Base-by-base conservation (phyloP, 768 basidiomycete species). In the Termitomyces sp. region DNA sequence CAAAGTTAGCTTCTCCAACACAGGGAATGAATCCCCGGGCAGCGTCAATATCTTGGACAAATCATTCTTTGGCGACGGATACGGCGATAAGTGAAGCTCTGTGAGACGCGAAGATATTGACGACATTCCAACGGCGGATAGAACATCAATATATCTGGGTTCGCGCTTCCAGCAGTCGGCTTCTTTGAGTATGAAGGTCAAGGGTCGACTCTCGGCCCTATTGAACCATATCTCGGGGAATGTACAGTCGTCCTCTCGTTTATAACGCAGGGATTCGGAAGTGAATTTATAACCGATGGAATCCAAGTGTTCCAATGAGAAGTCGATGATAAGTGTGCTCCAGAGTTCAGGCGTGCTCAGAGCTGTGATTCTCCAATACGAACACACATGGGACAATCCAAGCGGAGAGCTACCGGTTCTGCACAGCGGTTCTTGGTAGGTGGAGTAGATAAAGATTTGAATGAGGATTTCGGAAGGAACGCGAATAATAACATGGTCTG, bases 291-390 rank as follows among this genome's bases (percentile, higher is more conserved):
- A 9, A 10, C 11, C 11, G 37, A 10, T 37, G 45, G 7, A 5
- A 1, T 0, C 2, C 20, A 11, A 7, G 10, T 6, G 11, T 1
- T 1, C 9, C 0, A 8, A 3, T 3, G 2, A 9, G 10, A 46
- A 46, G 20, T 46, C 45, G 3, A 45, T 5, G 43, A 14, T 5
- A 12, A 48, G 11, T 25, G 47, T n/a, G 11, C 45, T 46, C 45
- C 45, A 46, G 20, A 46, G 45, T 11, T 46, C 9, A 25, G 47
- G 29, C 9, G 25, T 48, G 11, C 7, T 29, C 6, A 48, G 12
- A 5, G 25, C 47, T 2, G 25, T 45, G 43, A n/a, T n/a, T 45
- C 43, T 17, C 43, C 29, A 31, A 12, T 14, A 29, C n/a, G 47
- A 48, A 29, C 12, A 29, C 12, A 15, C 47, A n/a, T 46, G 45